phyloP scores from a whole-genome alignment of 192 early-diverging fungal species.

The Phlyctochytrium planicorne region DNA sequence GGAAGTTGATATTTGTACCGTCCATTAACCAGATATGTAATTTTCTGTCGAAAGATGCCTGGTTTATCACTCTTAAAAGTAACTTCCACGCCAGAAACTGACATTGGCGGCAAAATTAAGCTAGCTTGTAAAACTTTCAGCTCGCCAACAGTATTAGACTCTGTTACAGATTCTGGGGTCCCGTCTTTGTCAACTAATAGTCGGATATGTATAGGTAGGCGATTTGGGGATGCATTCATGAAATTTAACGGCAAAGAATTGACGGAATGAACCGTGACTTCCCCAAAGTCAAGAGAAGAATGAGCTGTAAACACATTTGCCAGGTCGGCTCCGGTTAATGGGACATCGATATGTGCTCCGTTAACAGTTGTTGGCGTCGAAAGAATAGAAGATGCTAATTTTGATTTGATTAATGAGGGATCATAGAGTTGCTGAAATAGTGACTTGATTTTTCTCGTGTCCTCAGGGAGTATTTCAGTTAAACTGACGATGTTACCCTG shows the following conservation, averaged over 20 bases:
- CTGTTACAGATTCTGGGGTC: background rate
- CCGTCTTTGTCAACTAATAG: conserved; percentile 10
- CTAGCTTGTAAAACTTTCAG: conserved; percentile 25
- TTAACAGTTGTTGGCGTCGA: conserved; percentile 9
- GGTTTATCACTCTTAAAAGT: conserved; percentile 22
- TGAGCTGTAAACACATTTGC: conserved; percentile 34
- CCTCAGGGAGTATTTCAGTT: conserved; percentile 3
- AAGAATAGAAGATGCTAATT: background rate
- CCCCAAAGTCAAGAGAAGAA: conserved; percentile 36
- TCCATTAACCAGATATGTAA: conserved; percentile 51
- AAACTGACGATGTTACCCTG: background rate
- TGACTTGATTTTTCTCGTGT: conserved; percentile 17
- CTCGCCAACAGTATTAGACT: background rate
- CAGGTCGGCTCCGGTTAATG: conserved; percentile 37
- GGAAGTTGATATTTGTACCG: conserved; percentile 50
- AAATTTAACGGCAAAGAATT: conserved; percentile 40
- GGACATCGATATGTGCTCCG: conserved; percentile 11
- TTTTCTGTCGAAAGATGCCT: conserved; percentile 22
- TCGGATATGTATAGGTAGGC: conserved; percentile 34
- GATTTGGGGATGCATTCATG: conserved; percentile 36
- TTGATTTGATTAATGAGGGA: background rate
- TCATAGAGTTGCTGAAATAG: conserved; percentile 28
- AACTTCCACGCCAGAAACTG: conserved; percentile 36
- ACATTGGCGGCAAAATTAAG: conserved; percentile 32
- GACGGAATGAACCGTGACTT: conserved; percentile 42